Conservation (phyloP, 2,329 filamentous ascomycete genomes). For the Cladosporium halotolerans region DNA sequence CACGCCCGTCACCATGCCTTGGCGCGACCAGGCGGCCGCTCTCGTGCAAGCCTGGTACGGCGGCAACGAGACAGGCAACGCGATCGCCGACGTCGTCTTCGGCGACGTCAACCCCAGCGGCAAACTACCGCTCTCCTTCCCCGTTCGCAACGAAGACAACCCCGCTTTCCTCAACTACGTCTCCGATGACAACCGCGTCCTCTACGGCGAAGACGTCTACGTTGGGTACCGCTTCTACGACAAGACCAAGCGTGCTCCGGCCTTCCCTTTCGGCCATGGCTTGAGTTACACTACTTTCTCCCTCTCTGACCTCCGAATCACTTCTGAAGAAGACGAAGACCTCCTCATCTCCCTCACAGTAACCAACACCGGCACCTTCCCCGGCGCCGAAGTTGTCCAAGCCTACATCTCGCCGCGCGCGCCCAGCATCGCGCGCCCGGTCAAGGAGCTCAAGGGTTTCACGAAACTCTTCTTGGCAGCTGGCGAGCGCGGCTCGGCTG, state of each 20-base stretch:
- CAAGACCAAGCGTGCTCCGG: constrained; percentile 49
- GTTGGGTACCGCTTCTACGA: constrained; percentile 71
- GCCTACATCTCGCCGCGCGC: constrained; percentile 60
- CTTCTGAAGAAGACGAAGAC: constrained; percentile 36
- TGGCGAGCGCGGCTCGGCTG: constrained; percentile 51
- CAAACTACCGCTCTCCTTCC: constrained; percentile 69
- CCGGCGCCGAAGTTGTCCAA: constrained; percentile 61
- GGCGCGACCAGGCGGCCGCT: constrained; percentile 53
- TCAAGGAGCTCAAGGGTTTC: constrained; percentile 67
- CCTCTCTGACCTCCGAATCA: constrained; percentile 53
- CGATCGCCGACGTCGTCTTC: constrained; percentile 70
- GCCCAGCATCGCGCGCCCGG: constrained; percentile 57
- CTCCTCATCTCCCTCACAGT: constrained; percentile 46
- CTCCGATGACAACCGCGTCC: constrained; percentile 60
- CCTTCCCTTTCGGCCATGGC: constrained; percentile 73
- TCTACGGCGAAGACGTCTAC: constrained; percentile 68
- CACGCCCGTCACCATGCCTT: constrained; percentile 67
- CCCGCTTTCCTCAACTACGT: constrained; percentile 69
- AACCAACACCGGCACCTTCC: constrained; percentile 50
- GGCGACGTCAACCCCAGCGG: constrained; percentile 68
- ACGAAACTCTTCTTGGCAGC: constrained; percentile 56
- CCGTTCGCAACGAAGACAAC: constrained; percentile 43
- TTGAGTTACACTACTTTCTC: constrained; percentile 70
- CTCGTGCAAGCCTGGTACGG: constrained; percentile 51
- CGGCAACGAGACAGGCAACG: constrained; percentile 79